phyloP scores from a whole-genome alignment of 805 yeast genomes.

The Blastobotrys chiropterorum region DNA sequence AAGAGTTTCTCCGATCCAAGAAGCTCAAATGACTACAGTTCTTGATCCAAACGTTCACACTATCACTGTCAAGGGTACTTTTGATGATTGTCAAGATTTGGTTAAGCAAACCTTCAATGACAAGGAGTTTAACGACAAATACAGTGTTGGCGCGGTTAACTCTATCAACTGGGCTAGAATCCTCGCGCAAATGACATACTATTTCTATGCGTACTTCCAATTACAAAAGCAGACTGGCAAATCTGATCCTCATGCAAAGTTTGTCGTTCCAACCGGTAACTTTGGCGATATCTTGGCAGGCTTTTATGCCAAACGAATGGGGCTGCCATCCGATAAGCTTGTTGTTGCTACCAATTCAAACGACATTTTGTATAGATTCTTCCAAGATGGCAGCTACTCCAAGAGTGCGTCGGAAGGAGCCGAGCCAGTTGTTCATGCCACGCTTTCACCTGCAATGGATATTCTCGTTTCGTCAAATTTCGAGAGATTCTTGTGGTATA shows the following conservation, averaged over 20 bases:
- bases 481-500: constrained; percentile 93
- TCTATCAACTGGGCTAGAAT: constrained; percentile 99
- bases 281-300: constrained; percentile 98
- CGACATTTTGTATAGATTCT: constrained; percentile 89
- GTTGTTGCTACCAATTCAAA: constrained; percentile 95
- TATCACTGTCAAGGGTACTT: constrained; percentile 89
- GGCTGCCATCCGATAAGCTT: constrained; percentile 79
- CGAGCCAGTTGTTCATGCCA: constrained; percentile 67
- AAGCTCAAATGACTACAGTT: constrained; percentile 97
- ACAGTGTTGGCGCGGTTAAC: constrained; percentile 96
- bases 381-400: constrained; percentile 79
- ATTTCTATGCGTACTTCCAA: constrained; percentile 87
- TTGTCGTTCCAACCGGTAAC: constrained; percentile 96
- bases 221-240: constrained; percentile 31
- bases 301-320: constrained; percentile 90
- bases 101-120: constrained; percentile 93
- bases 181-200: constrained; percentile 94
- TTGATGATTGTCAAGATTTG: constrained; percentile 96
- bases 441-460: constrained; percentile 98
- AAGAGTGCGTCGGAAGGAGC: constrained; percentile 43
- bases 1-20: constrained; percentile 95
- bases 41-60: constrained; percentile 91
- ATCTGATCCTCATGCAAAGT: constrained; percentile 43
- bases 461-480: constrained; percentile 91
- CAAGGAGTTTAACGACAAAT: constrained; percentile 73